These are phyloP conservation scores for Pythium utonaiense DNA, from an alignment of 352 stramenopile species.

Conservation along the genomic window DNA sequence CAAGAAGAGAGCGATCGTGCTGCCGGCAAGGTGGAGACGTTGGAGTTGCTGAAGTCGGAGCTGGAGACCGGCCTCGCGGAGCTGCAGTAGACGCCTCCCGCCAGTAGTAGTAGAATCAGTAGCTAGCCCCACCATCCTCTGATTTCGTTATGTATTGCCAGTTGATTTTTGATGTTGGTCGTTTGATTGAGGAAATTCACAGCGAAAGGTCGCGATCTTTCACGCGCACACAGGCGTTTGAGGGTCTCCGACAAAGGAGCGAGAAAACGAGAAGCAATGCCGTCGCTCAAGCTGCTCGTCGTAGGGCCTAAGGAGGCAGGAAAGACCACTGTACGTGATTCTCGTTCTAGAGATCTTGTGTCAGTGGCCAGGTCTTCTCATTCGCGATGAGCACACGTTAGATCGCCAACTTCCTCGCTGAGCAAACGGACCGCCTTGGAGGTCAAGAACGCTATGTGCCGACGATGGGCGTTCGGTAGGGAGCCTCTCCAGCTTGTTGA, in stretches of 20 bases:
- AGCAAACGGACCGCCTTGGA: constrained; percentile 55
- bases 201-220: constrained; percentile 19
- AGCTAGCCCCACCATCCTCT: background rate
- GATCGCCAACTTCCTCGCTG: constrained; percentile 82
- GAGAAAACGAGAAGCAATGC: constrained; percentile 27
- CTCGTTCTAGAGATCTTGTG: too few relatives aligned
- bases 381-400: constrained; percentile 5
- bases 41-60: constrained; percentile 47
- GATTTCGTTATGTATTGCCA: constrained; percentile 2
- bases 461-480: constrained; percentile 58
- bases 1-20: constrained; percentile 48
- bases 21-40: constrained; percentile 43
- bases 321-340: constrained; percentile 57
- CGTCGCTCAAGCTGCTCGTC: constrained; percentile 73
- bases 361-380: too few relatives aligned
- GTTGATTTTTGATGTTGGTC: constrained; percentile 1
- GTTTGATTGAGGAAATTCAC: background rate
- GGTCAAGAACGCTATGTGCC: constrained; percentile 62
- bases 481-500: background rate
- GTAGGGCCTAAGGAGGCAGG: constrained; percentile 75
- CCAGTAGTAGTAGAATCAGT: background rate
- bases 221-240: too few relatives aligned
- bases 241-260: too few relatives aligned
- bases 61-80: constrained; percentile 43
- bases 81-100: constrained; percentile 11